Evolutionary conservation across 164 flowering plant species (phyloP), one percentile per base, ranked within the genome.

Genomic region (Sextonia rubra): DNA sequence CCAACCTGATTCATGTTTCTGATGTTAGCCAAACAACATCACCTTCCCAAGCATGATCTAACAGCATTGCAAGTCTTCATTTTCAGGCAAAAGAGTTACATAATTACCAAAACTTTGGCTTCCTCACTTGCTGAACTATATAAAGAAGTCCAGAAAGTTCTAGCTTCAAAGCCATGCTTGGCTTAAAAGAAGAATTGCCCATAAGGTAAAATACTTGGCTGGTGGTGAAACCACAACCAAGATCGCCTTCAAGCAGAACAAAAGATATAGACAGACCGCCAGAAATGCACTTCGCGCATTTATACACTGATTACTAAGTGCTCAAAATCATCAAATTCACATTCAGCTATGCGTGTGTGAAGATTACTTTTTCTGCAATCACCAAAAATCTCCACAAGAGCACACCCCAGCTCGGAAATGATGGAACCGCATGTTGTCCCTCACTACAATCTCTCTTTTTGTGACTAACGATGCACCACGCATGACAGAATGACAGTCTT

Each of bases 341-440:
- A 22, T 9, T 61, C 14, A 1, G 12, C 64, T 3, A 22, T 22
- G 23, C 12, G 12, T 61, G 48, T 3, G 47, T 29, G 48, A 9
- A 52, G 44, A 70, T 64, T 25, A 5, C 66, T 61, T 37, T 64
- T 55, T 72, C 70, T 11, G 52, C 15, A 44, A 49, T 79, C 68
- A 75, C 81, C 81, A 79, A 30, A 79, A 79, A 68, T 66, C 69
- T 9, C 73, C 48, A 61, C 78, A 79, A 72, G 81, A 79, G 68
- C 78, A 79, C 24, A 65, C 76, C 7, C 78, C 78, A 58, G 66
- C 73, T 1, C n/a, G 56, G 61, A 79, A 73, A 70, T 69, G 81
- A 69, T 75, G 76, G 71, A 79, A 75, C 23, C 78, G 68, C 76
- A 73, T 68, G 66, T 79, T 79, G 49, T 72, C 78, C 70, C 78